Conservation (phyloP, 139 green algal genomes). For the Zygnema cylindricum region DNA sequence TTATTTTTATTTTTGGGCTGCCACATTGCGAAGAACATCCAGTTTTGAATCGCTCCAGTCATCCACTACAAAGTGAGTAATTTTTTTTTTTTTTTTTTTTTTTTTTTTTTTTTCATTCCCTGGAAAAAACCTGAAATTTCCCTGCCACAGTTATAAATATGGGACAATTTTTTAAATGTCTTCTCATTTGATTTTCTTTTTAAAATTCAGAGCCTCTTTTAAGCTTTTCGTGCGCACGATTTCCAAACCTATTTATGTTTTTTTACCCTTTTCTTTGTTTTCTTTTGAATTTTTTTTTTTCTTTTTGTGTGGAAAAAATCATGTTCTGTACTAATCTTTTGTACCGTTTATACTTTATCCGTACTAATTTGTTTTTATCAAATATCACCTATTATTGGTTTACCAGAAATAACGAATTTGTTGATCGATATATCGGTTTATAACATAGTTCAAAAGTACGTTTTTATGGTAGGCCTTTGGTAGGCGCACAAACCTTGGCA, state of each 20-base stretch:
- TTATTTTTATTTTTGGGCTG: no score
- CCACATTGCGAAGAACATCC: constrained; percentile 7
- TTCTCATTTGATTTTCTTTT: neutral
- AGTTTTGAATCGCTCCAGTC: constrained; percentile 20
- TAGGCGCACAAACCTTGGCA: no score
- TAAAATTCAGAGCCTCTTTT: neutral
- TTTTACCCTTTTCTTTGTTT: neutral
- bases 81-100: neutral
- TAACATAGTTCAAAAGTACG: no score
- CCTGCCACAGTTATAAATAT: no score
- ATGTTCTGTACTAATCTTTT: neutral
- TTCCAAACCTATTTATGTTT: neutral
- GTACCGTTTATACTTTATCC: constrained; percentile 4
- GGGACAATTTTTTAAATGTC: no score
- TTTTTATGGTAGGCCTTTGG: no score
- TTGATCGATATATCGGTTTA: no score
- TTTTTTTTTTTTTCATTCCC: neutral
- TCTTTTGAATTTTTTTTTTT: neutral
- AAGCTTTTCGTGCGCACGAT: neutral
- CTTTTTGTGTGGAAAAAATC: neutral
- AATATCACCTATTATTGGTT: no score
- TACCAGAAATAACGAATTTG: no score
- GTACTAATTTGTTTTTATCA: no score
- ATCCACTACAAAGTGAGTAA: neutral
- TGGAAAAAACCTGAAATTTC: no score